These are phyloP conservation scores for Escovopsis sp. DNA, from an alignment of 2,329 filamentous ascomycete species.

Conservation along the genomic window DNA sequence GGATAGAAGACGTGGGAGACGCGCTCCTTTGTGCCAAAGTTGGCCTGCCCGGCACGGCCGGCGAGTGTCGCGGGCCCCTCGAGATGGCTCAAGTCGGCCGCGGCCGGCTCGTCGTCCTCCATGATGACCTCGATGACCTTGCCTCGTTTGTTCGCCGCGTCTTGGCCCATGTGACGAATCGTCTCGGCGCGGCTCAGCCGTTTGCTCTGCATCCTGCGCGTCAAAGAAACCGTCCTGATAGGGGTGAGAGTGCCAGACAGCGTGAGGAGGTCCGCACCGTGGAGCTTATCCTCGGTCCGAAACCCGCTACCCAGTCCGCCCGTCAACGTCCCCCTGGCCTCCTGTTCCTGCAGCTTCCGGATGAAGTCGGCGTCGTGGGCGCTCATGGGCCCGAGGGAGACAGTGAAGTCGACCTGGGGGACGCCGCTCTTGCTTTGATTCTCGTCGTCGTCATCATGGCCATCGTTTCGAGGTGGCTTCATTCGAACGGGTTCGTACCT, in stretches of 20 bases:
- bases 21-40: slow-evolving; percentile 21
- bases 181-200: slow-evolving; percentile 21
- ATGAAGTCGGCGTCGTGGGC: slow-evolving; percentile 30
- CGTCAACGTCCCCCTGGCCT: slow-evolving; percentile 38
- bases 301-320: slow-evolving; percentile 43
- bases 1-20: slow-evolving; percentile 40
- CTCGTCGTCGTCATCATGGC: slow-evolving; percentile 9
- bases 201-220: slow-evolving; percentile 15
- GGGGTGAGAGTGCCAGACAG: slow-evolving; percentile 18
- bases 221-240: slow-evolving; percentile 26
- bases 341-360: slow-evolving; percentile 31
- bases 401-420: slow-evolving; percentile 29
- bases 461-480: no score
- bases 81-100: slow-evolving; percentile 37
- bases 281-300: slow-evolving; percentile 29
- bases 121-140: slow-evolving; percentile 44
- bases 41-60: slow-evolving; percentile 20
- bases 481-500: slow-evolving; percentile 16
- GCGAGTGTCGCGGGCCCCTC: slow-evolving; percentile 23
- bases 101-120: slow-evolving; percentile 16
- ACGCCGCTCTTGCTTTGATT: slow-evolving; percentile 12
- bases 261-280: slow-evolving; percentile 33
- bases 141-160: slow-evolving; percentile 43
- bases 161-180: slow-evolving; percentile 36
- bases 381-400: slow-evolving; percentile 28